Percentiles rank a stretch among this genome's conserved stretches.
phyloP scores from a whole-genome alignment of 2,329 filamentous ascomycete genomes.

The Talaromyces piceae region DNA sequence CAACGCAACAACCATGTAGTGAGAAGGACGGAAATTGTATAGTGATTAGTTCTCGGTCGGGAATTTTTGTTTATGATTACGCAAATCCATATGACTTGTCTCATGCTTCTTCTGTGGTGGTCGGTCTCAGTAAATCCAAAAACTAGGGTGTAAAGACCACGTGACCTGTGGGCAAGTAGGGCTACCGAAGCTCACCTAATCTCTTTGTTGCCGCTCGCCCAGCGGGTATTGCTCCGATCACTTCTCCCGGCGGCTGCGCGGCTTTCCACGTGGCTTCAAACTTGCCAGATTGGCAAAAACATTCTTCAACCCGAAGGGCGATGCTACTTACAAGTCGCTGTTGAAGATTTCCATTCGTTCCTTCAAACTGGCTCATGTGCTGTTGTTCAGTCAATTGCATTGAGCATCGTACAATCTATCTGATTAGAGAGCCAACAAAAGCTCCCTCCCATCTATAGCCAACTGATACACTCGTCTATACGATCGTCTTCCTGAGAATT shows the following conservation, averaged over 20 bases:
- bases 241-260: not conserved
- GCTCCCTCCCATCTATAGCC: not conserved
- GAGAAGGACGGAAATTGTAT: not conserved
- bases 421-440: not conserved
- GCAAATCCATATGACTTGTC: too few relatives aligned
- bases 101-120: too few relatives aligned
- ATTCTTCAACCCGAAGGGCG: not conserved
- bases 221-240: not conserved
- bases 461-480: too few relatives aligned
- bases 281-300: not conserved
- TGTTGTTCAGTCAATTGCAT: not conserved
- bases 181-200: conserved; percentile 5
- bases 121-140: not conserved
- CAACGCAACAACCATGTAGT: conserved; percentile 1
- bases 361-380: not conserved
- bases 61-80: too few relatives aligned
- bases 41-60: not conserved
- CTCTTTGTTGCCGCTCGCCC: not conserved
- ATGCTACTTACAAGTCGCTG: not conserved
- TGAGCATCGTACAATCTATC: not conserved
- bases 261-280: conserved; percentile 1
- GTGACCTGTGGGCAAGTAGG: not conserved
- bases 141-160: not conserved
- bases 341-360: not conserved
- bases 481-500: not conserved